A percentile compares a stretch with the other conserved stretches of the same genome.
phyloP scores from a whole-genome alignment of 2,329 filamentous ascomycete genomes.

The Pestalotiopsis sp. region DNA sequence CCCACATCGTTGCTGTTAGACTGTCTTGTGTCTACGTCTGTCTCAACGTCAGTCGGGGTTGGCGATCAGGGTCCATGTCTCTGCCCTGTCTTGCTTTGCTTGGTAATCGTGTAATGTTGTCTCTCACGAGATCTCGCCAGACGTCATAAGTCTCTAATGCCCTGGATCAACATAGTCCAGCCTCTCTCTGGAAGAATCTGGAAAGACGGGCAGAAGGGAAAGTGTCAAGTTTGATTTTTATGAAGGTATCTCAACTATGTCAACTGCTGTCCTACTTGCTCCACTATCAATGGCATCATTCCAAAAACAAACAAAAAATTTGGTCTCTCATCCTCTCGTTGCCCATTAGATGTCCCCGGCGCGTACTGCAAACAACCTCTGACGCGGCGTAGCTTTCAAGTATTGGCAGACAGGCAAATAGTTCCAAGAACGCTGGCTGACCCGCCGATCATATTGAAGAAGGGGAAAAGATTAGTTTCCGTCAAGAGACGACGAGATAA shows the following conservation, averaged over 20 bases:
- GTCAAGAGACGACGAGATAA: background rate
- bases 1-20: background rate
- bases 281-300: conserved; percentile 1
- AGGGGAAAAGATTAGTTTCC: background rate
- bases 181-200: background rate
- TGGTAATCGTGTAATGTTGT: background rate
- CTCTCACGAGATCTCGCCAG: background rate
- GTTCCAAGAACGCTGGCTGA: background rate
- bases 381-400: background rate
- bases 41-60: background rate
- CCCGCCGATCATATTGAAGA: background rate
- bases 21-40: background rate
- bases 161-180: background rate
- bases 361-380: background rate
- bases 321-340: conserved; percentile 3
- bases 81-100: background rate
- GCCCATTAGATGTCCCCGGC: conserved; percentile 1
- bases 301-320: background rate
- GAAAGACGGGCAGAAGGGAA: background rate
- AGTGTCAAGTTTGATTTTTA: background rate
- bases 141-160: background rate
- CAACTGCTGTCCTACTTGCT: background rate
- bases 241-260: conserved; percentile 8
- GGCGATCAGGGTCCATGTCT: background rate
- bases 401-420: background rate